phyloP scores from a whole-genome alignment of 768 basidiomycete genomes.

The Amylocystis lapponica region DNA sequence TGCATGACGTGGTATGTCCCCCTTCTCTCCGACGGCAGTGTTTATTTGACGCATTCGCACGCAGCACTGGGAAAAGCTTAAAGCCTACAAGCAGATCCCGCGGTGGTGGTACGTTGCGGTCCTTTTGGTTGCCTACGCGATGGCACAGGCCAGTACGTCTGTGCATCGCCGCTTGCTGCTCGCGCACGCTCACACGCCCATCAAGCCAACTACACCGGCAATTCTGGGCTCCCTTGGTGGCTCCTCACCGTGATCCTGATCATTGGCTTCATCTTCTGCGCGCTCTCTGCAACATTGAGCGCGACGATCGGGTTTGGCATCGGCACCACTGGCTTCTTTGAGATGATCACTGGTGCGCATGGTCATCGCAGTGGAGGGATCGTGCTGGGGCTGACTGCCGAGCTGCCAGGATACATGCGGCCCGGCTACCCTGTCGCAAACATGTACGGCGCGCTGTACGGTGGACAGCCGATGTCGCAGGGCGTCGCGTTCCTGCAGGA shows the following conservation, averaged over 20 bases:
- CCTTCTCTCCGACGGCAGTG: no score
- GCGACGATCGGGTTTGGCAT: slow-evolving; percentile 15
- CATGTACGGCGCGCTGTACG: slow-evolving; percentile 25
- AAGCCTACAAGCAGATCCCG: slow-evolving; percentile 37
- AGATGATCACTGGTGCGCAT: slow-evolving; percentile 17
- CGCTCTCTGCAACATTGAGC: slow-evolving; percentile 39
- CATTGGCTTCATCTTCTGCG: slow-evolving; percentile 43
- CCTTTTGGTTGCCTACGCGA: slow-evolving; percentile 38
- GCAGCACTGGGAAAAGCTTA: slow-evolving; percentile 55
- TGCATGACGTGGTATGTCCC: slow-evolving; percentile 25
- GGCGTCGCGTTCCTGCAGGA: slow-evolving; percentile 44
- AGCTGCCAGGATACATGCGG: slow-evolving; percentile 34
- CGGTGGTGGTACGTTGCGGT: slow-evolving; percentile 46
- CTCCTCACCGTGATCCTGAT: slow-evolving; percentile 43
- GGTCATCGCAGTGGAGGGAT: not conserved
- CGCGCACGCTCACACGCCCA: no score
- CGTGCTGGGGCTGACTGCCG: not conserved
- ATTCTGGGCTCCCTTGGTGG: slow-evolving; percentile 53
- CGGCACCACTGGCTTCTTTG: slow-evolving; percentile 16
- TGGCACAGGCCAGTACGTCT: slow-evolving; percentile 45
- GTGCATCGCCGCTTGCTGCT: not conserved
- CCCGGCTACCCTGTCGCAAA: slow-evolving; percentile 45
- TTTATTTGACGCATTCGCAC: no score
- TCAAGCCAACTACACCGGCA: slow-evolving; percentile 37
- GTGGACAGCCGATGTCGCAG: slow-evolving; percentile 28